A percentile compares a stretch with the other conserved stretches of the same genome.
phyloP scores from a whole-genome alignment of 1,284 basidiomycete genomes.

The Omphalotus olearius region DNA sequence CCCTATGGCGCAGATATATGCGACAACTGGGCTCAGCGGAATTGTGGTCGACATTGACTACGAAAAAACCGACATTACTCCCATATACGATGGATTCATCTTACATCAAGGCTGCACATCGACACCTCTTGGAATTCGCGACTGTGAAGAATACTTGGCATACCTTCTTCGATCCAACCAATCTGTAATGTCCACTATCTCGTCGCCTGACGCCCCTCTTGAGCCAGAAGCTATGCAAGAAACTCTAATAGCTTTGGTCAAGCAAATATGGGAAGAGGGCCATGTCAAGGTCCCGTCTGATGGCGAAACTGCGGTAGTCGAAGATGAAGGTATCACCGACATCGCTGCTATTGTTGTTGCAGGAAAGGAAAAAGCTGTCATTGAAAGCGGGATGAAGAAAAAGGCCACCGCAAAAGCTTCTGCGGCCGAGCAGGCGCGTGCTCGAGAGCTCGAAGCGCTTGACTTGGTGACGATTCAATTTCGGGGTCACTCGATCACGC shows the following conservation, averaged over 20 bases:
- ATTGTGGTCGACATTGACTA: slow-evolving; percentile 85
- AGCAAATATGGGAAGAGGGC: slow-evolving; percentile 55
- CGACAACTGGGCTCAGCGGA: slow-evolving; percentile 75
- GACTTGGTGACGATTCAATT: slow-evolving; percentile 78
- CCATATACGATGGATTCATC: slow-evolving; percentile 78
- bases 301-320: slow-evolving; percentile 59
- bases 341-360: slow-evolving; percentile 80
- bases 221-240: slow-evolving; percentile 41
- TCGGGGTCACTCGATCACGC: slow-evolving; percentile 62
- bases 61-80: slow-evolving; percentile 72
- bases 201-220: slow-evolving; percentile 43
- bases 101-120: slow-evolving; percentile 56
- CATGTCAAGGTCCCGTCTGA: slow-evolving; percentile 68
- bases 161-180: slow-evolving; percentile 65
- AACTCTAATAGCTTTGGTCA: slow-evolving; percentile 54
- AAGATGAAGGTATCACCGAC: slow-evolving; percentile 85
- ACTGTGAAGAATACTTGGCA: slow-evolving; percentile 77
- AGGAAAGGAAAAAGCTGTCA: slow-evolving; percentile 77
- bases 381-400: slow-evolving; percentile 77
- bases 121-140: slow-evolving; percentile 62
- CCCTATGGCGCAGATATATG: slow-evolving; percentile 81
- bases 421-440: slow-evolving; percentile 76
- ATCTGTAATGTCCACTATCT: slow-evolving; percentile 61
- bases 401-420: slow-evolving; percentile 71
- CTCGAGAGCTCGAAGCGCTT: slow-evolving; percentile 75